Evolutionary conservation across 148 eudicot genomes (phyloP), one percentile per base, ranked within the genome.

Genomic region (Rheum nobile): DNA sequence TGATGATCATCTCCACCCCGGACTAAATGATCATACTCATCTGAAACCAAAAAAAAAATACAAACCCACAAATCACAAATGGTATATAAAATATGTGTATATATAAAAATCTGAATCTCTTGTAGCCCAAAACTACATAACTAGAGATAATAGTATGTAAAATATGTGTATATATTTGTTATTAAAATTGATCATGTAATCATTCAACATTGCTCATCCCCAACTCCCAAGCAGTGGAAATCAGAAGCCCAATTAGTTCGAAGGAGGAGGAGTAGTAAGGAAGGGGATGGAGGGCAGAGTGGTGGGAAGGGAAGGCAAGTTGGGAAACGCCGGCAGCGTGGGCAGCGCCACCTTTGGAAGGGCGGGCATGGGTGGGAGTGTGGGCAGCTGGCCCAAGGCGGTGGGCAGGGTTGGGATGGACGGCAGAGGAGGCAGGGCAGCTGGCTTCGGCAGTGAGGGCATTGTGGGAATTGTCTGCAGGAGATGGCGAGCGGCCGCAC

Each of bases 241-340:
- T 6, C 41, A 10, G 54, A 55, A 14, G 32, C n/a, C n/a, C n/a
- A n/a, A n/a, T 17, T 65, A 65, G 39, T 31, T 72, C 1, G 81
- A 75, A 14, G 81, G 81, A 1, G 78, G 78, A 35, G 81, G 81
- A 6, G 70, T 34, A 41, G 71, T 31, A 28, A 74, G 70, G 39
- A 71, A 79, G 4, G 73, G 73, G 17, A 70, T 22, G 0, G 50
- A 42, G 9, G 79, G 79, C 22, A 54, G 19, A 17, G 31, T 41
- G 1, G 74, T 70, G 2, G 74, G 78, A 12, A 57, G 63, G 31
- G 79, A 68, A 0, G 71, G 71, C 75, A 77, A 57, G 4, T 44
- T 71, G 24, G 75, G 70, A 21, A 65, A 8, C 22, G 1, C 41
- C 2, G 70, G 70, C 2, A 32, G n/a, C 13, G 69, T 39, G 9